Evolutionary conservation across 225 moss, liverwort and hornwort genomes (phyloP), one percentile per base, ranked within the genome.

Genomic region (Climacium dendroides): DNA sequence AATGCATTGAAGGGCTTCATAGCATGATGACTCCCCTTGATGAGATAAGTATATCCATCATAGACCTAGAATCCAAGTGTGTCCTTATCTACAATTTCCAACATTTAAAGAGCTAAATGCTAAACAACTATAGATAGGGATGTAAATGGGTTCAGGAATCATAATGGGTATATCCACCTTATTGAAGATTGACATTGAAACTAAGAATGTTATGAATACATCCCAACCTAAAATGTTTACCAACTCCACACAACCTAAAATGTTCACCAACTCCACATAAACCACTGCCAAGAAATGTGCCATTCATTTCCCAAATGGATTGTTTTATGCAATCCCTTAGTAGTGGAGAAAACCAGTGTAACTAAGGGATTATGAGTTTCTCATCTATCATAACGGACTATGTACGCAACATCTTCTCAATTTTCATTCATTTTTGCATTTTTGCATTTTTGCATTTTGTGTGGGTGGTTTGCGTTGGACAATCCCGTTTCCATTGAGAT

Each of bases 341-440:
- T 29, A 17, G 1, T 0, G 0, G 3, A 0, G 0, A 24, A 45
- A 10, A 17, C 0, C 7, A 1, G 28, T 0, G 0, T 23, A 13
- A 14, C 0, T 3, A 0, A 25, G 0, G 2, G 11, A 72, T 72
- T 45, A 45, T 0, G 0, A 0, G 0, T 30, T 73, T 30, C 0
- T 73, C 73, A 73, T 73, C 9, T 30, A 6, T 45, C 5, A 3
- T 47, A 30, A 29, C 0, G 0, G 0, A 19, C 22, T 8, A 34
- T 52, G 1, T 50, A 13, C 0, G 22, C 22, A 13, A 34, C 50
- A 50, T 48, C 0, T 50, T 0, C 1, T 52, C 35, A 32, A 52
- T 75, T 4, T 6, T 48, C 12, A 12, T 74, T 74, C 0, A 0
- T 30, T 47, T 48, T 0, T 48, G 4, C 32, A 30, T 45, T 72